Conservation (phyloP, 1,284 basidiomycete genomes). For the Moniliophthora roreri region DNA sequence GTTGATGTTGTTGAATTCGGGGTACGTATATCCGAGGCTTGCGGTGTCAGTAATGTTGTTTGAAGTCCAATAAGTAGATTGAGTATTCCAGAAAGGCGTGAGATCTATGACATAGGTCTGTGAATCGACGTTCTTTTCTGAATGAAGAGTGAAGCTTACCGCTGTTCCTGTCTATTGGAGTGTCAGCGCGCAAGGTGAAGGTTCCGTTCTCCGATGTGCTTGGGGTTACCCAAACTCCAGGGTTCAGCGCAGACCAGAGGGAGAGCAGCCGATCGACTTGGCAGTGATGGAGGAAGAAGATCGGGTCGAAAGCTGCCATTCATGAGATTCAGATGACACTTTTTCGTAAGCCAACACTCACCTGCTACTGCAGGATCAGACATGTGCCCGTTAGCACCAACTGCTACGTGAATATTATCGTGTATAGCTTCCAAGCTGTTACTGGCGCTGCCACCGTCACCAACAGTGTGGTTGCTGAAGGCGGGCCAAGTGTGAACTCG, state of each 20-base stretch:
- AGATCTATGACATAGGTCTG: too few relatives aligned
- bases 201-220: conserved; percentile 33
- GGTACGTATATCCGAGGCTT: conserved; percentile 40
- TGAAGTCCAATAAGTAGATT: conserved; percentile 32
- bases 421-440: conserved; percentile 41
- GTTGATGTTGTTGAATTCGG: conserved; percentile 42
- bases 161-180: conserved; percentile 31
- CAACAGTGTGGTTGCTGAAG: conserved; percentile 9
- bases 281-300: conserved; percentile 48
- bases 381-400: conserved; percentile 48
- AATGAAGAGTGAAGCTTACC: too few relatives aligned
- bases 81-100: conserved; percentile 28
- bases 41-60: conserved; percentile 18
- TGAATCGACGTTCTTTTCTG: too few relatives aligned
- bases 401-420: conserved; percentile 41
- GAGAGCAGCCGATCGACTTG: conserved; percentile 48
- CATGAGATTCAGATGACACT: background rate
- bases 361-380: conserved; percentile 35
- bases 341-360: conserved; percentile 15
- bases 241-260: conserved; percentile 42
- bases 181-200: conserved; percentile 30
- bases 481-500: conserved; percentile 6
- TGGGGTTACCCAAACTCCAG: conserved; percentile 33
- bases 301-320: conserved; percentile 42
- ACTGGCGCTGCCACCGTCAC: background rate